Base-by-base conservation (phyloP, 495 filamentous ascomycete species). In the Talaromyces ruber region DNA sequence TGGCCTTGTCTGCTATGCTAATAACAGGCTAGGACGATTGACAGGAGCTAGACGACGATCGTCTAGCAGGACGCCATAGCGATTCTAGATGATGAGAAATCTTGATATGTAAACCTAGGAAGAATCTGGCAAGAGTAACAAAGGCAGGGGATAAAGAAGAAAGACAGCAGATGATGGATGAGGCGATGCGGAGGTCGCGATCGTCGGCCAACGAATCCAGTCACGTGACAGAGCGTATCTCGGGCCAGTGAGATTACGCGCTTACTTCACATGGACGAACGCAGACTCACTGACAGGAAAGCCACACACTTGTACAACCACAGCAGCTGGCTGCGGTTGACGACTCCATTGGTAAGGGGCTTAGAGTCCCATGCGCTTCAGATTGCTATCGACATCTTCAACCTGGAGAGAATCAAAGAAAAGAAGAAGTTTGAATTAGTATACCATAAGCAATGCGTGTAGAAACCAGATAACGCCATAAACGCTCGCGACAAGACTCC, bases 241-340 rank as follows among this genome's bases (percentile, higher is more conserved):
- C 54, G 54, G 54, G 67, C 77, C 77, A 80, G 77, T 80, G 71
- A 78, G 65, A 77, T 65, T 64, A 64, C 72, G 68, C 70, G 63
- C 63, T 69, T 64, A 70, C 76, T 68, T 79, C 77, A 80, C 77
- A 63, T 63, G 61, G 61, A 57, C 61, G 12, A 53, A 62, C n/a
- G 59, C 43, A 54, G 51, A 45, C 28, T 21, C 18, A n/a, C 18
- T 30, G 14, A 55, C 21, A 22, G 50, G 29, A 21, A 25, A 37
- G 14, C 29, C n/a, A 47, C 21, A 47, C n/a, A 30, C n/a, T 7
- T 45, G 47, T 52, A 25, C 24, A 21, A n/a, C 16, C 16, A 52
- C 18, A 52, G 47, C 14, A 39, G 34, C 34, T 39, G 34, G 34
- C 34, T 39, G 34, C 12, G 16, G 16, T 39, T 39, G 34, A 3